A percentile compares a stretch with the other conserved stretches of the same genome.
Evolutionary conservation across 495 filamentous ascomycete genomes (phyloP).

Genomic region (Chaetomium cochliodes): DNA sequence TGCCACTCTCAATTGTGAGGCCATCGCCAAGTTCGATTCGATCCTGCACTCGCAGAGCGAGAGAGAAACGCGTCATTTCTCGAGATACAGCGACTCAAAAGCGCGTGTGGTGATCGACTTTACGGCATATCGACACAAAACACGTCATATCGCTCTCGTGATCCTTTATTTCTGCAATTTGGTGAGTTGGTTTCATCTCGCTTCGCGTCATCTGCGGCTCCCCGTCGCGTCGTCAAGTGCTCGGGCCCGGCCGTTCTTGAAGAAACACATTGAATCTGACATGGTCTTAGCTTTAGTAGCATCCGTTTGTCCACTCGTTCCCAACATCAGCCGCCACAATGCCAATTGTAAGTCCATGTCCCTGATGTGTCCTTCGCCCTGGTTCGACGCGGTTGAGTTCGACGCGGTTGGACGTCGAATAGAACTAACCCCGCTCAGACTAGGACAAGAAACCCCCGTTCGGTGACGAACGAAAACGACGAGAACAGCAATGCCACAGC

Average conservation of each 20-base stretch:
- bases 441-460: slow-evolving; percentile 47
- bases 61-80: slow-evolving; percentile 28
- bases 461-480: slow-evolving; percentile 86
- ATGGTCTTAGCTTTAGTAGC: slow-evolving; percentile 14
- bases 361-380: background rate
- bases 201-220: background rate
- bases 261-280: slow-evolving; percentile 20
- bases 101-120: slow-evolving; percentile 19
- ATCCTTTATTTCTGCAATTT: slow-evolving; percentile 23
- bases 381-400: slow-evolving; percentile 14
- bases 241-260: background rate
- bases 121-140: slow-evolving; percentile 17
- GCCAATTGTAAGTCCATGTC: slow-evolving; percentile 51
- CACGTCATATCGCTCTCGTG: slow-evolving; percentile 17
- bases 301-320: slow-evolving; percentile 22
- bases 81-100: slow-evolving; percentile 14
- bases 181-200: slow-evolving; percentile 13
- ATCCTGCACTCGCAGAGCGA: slow-evolving; percentile 12
- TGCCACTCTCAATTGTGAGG: slow-evolving; percentile 26
- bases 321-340: slow-evolving; percentile 37
- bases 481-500: slow-evolving; percentile 71
- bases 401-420: slow-evolving; percentile 12
- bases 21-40: slow-evolving; percentile 25
- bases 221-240: background rate
- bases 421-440: slow-evolving; percentile 14